Evolutionary conservation across 2,329 filamentous ascomycete genomes (phyloP).

Genomic region (Fusarium mangiferae): DNA sequence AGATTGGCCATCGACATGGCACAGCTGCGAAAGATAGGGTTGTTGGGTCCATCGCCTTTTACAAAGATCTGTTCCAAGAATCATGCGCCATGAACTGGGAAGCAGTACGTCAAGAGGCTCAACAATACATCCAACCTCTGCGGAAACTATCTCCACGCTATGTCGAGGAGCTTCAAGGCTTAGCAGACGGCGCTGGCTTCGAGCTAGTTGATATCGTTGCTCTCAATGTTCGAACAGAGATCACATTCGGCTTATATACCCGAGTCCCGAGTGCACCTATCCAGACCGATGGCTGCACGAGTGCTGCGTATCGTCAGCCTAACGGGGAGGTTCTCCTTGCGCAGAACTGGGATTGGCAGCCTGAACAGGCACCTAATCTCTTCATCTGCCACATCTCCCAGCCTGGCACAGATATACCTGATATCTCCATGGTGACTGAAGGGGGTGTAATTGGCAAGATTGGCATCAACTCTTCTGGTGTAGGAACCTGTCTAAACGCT

Average conservation of each 20-base stretch:
- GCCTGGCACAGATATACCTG: slow-evolving; percentile 50
- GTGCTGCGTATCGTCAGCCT: slow-evolving; percentile 56
- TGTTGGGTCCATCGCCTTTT: slow-evolving; percentile 29
- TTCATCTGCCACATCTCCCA: slow-evolving; percentile 59
- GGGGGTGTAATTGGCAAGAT: slow-evolving; percentile 73
- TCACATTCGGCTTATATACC: slow-evolving; percentile 61
- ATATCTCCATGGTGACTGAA: slow-evolving; percentile 67
- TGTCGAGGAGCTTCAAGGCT: slow-evolving; percentile 57
- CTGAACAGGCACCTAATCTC: slow-evolving; percentile 62
- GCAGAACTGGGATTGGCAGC: slow-evolving; percentile 71
- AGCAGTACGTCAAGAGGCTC: slow-evolving; percentile 19
- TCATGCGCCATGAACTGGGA: slow-evolving; percentile 35
- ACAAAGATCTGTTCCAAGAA: slow-evolving; percentile 18
- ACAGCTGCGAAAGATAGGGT: slow-evolving; percentile 13
- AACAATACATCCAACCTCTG: slow-evolving; percentile 21
- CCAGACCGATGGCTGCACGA: slow-evolving; percentile 65
- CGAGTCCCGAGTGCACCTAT: slow-evolving; percentile 8
- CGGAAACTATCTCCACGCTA: slow-evolving; percentile 9
- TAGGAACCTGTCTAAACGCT: slow-evolving; percentile 71
- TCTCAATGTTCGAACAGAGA: slow-evolving; percentile 56
- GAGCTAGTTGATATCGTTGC: slow-evolving; percentile 64
- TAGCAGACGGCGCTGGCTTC: slow-evolving; percentile 61
- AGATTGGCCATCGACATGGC: slow-evolving; percentile 37
- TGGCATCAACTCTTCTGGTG: slow-evolving; percentile 67
- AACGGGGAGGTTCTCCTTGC: slow-evolving; percentile 51